Conservation (phyloP, 2,329 filamentous ascomycete genomes). For the Paecilomyces fulvus region DNA sequence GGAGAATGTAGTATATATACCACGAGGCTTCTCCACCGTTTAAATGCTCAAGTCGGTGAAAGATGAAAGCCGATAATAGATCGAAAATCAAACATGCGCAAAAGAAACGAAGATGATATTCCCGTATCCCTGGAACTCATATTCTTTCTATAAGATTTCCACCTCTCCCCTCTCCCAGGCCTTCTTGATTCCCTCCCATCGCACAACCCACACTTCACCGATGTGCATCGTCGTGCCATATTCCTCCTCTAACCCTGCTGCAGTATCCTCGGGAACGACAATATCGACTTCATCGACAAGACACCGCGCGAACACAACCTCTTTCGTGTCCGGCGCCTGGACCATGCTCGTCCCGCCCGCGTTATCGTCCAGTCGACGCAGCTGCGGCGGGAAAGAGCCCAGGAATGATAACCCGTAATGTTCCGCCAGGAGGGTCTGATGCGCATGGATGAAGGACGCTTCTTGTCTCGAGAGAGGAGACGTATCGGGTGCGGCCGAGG, state of each 20-base stretch:
- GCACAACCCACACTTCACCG: slow-evolving; percentile 59
- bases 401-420: slow-evolving; percentile 86
- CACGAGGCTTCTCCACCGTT: neutral
- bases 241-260: slow-evolving; percentile 15
- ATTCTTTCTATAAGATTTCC: slow-evolving; percentile 29
- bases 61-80: neutral
- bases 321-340: slow-evolving; percentile 71
- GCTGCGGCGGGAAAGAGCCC: slow-evolving; percentile 63
- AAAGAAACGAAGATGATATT: no score
- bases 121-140: neutral
- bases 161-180: slow-evolving; percentile 37
- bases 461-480: slow-evolving; percentile 67
- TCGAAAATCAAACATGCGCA: no score
- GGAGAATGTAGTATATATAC: neutral
- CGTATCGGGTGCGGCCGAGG: slow-evolving; percentile 31
- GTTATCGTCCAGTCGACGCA: slow-evolving; percentile 85
- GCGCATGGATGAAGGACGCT: slow-evolving; percentile 70
- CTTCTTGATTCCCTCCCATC: slow-evolving; percentile 64
- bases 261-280: slow-evolving; percentile 24
- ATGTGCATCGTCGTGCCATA: slow-evolving; percentile 37
- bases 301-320: slow-evolving; percentile 72
- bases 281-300: slow-evolving; percentile 40
- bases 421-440: slow-evolving; percentile 73
- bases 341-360: slow-evolving; percentile 89
- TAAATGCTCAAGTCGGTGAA: neutral